Percentiles rank a stretch among this genome's conserved stretches.
Conservation (phyloP, 331 rosid genomes). For the Saraca asoca region DNA sequence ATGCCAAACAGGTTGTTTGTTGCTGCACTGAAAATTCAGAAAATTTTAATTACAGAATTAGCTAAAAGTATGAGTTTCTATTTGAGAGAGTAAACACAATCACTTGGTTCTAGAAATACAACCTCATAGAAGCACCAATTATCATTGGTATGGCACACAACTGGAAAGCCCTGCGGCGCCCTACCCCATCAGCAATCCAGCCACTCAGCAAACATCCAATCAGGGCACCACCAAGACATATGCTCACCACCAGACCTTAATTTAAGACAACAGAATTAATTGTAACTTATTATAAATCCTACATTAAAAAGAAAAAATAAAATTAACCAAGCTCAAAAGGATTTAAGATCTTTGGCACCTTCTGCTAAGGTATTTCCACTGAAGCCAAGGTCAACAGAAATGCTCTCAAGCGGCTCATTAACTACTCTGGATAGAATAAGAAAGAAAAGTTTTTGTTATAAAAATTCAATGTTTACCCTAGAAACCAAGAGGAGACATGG, state of each 20-base stretch:
- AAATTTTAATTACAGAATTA: slow-evolving; percentile 28
- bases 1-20: slow-evolving; percentile 85
- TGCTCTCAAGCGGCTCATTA: slow-evolving; percentile 95
- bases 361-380: slow-evolving; percentile 90
- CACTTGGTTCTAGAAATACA: slow-evolving; percentile 35
- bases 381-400: slow-evolving; percentile 90
- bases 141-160: slow-evolving; percentile 88
- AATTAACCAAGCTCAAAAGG: slow-evolving; percentile 22
- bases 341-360: slow-evolving; percentile 50
- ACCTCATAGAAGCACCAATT: slow-evolving; percentile 89
- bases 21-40: slow-evolving; percentile 71
- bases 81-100: neutral
- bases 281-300: slow-evolving; percentile 24
- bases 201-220: slow-evolving; percentile 88
- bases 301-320: slow-evolving; percentile 21
- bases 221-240: slow-evolving; percentile 90
- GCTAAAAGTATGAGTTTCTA: neutral
- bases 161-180: slow-evolving; percentile 95
- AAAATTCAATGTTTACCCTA: slow-evolving; percentile 16
- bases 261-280: slow-evolving; percentile 20
- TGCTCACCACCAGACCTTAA: slow-evolving; percentile 95
- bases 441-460: slow-evolving; percentile 10
- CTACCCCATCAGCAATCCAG: slow-evolving; percentile 88
- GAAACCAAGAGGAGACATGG: slow-evolving; percentile 21
- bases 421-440: slow-evolving; percentile 67